Evolutionary conservation across 1,284 basidiomycete species (phyloP), one percentile per base, ranked within the genome.

Genomic region (Phenoliferia sp.): DNA sequence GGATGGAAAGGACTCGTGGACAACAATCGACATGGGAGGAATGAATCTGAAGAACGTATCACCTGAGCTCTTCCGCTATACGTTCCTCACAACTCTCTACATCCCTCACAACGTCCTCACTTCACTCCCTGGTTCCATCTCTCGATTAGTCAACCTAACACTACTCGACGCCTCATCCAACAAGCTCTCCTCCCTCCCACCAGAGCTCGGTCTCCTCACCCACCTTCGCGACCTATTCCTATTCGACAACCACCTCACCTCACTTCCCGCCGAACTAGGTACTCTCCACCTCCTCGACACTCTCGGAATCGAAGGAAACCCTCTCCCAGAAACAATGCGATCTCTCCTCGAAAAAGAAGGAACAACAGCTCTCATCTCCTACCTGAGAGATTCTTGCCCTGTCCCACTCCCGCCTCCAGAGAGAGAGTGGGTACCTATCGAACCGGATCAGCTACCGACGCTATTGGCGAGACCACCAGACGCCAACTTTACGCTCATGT

Each of bases 281-380:
- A 92, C 86, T 44, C 80, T 99, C 44, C 91, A 96, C 78, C 92
- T 96, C 79, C 85, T 99, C 65, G 92, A 92, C 78, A 92, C 91
- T 52, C 82, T 99, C 32, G 95, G 95, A 29, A 85, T 99, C 50
- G 95, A 99, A 78, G 95, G 95, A 44, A 99, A 99, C 76, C 95
- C 95, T 16, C 80, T 99, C 63, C 90, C 94, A 68, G 82, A 87
- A 12, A 81, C 85, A 35, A 80, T 94, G 63, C 90, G 92, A 78
- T 82, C 85, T 32, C 85, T 95, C 55, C 83, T 97, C 62, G 93
- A 96, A 80, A 94, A 94, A 79, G 93, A 97, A 44, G 95, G 96
- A 35, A 97, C 94, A 0, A 82, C 84, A 3, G 89, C 90, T 0
- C 84, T 99, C 60, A 90, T 99, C 67, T 85, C 89, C 1, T 93